Conservation (phyloP, 768 basidiomycete genomes). For the Lyophyllum atratum region DNA sequence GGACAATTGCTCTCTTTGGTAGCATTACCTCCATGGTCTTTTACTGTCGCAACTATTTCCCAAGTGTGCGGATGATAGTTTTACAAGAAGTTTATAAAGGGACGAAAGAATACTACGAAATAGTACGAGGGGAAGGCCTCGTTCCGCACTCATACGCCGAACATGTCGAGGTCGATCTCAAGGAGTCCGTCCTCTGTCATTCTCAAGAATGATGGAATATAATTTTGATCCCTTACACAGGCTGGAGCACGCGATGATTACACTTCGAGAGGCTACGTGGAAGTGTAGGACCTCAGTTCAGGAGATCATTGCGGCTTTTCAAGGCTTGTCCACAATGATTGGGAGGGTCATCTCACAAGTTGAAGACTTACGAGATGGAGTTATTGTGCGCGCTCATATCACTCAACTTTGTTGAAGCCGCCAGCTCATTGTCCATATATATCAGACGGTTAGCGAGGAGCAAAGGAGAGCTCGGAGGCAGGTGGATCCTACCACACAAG, state of each 20-base stretch:
- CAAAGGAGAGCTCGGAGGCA: not conserved
- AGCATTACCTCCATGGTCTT: not conserved
- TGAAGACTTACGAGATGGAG: not conserved
- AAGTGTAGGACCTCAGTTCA: not conserved
- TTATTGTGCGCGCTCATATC: not conserved
- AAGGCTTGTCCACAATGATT: not conserved
- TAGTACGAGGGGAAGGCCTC: not conserved
- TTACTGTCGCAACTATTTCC: not conserved
- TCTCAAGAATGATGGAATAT: too few relatives aligned
- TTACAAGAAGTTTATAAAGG: slow-evolving; percentile 5
- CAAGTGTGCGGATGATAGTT: not conserved
- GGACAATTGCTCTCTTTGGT: slow-evolving; percentile 7
- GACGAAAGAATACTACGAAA: not conserved
- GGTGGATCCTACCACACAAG: not conserved
- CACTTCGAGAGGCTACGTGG: not conserved
- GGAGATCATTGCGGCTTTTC: not conserved
- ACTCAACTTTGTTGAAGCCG: not conserved
- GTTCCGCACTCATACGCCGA: not conserved
- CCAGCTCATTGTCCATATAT: too few relatives aligned
- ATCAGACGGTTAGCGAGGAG: not conserved
- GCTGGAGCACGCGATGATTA: not conserved
- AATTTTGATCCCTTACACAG: not conserved
- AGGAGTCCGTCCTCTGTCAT: not conserved
- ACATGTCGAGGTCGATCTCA: not conserved
- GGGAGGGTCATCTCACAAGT: not conserved